Percentiles rank a stretch among this genome's conserved stretches.
These are phyloP conservation scores for Earliella scabrosa DNA, from an alignment of 1,284 basidiomycete genomes.

Conservation along the genomic window DNA sequence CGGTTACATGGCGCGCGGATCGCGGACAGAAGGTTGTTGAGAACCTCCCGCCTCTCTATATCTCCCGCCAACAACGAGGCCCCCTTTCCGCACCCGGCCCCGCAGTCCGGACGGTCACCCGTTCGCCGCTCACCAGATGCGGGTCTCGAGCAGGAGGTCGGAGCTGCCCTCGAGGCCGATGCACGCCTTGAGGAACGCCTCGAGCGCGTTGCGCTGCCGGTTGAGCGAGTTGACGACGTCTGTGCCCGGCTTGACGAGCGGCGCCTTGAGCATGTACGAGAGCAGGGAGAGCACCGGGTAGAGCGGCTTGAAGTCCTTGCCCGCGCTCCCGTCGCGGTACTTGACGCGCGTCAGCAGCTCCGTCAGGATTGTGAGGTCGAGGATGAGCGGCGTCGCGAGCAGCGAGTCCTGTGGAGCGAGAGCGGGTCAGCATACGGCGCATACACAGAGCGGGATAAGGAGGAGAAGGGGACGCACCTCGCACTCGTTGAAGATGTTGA, in stretches of 20 bases:
- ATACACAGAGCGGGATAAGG: slow-evolving; percentile 4
- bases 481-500: slow-evolving; percentile 97
- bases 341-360: slow-evolving; percentile 94
- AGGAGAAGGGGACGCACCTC: slow-evolving; percentile 54
- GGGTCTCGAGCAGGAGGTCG: slow-evolving; percentile 86
- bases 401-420: slow-evolving; percentile 77
- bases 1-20: not conserved
- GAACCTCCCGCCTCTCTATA: not conserved
- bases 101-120: no score
- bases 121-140: slow-evolving; percentile 78
- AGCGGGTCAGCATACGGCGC: slow-evolving; percentile 4
- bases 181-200: slow-evolving; percentile 93
- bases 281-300: slow-evolving; percentile 90
- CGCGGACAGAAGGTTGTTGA: not conserved
- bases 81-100: no score
- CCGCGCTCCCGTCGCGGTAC: slow-evolving; percentile 68
- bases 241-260: slow-evolving; percentile 95
- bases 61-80: no score
- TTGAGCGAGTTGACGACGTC: slow-evolving; percentile 96
- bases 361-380: slow-evolving; percentile 92
- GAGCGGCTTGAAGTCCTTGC: slow-evolving; percentile 72
- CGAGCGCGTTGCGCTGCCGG: slow-evolving; percentile 94
- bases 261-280: slow-evolving; percentile 97
- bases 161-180: slow-evolving; percentile 83
- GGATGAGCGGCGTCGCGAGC: slow-evolving; percentile 93